Evolutionary conservation across 73 alveolate species (phyloP).

Genomic region (Symbiodinium pilosum): DNA sequence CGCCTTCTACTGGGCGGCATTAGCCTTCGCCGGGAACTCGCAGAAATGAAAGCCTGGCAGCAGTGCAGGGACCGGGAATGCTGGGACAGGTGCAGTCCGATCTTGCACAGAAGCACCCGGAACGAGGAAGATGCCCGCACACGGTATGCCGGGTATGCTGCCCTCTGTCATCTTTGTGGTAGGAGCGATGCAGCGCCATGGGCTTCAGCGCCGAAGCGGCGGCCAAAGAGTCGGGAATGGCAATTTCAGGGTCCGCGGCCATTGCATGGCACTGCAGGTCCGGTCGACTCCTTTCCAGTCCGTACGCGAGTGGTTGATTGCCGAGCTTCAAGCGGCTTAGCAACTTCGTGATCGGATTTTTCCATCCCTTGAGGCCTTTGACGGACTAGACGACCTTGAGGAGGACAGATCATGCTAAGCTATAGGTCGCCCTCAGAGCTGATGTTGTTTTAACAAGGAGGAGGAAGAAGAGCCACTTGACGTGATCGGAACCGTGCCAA

Average conservation of each 20-base stretch:
- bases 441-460: not conserved
- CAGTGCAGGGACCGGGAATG: too few species aligned
- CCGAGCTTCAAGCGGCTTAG: not conserved
- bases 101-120: too few species aligned
- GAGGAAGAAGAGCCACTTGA: constrained; percentile 47
- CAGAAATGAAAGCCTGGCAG: not conserved
- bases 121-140: too few species aligned
- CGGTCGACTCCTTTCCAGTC: not conserved
- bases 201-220: not conserved
- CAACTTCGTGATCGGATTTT: too few species aligned
- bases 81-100: too few species aligned
- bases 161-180: too few species aligned
- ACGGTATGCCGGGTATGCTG: too few species aligned
- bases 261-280: not conserved
- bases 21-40: not conserved
- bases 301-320: not conserved
- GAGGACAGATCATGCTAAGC: not conserved
- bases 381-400: constrained; percentile 70
- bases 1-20: not conserved
- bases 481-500: constrained; percentile 50
- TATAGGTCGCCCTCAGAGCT: too few species aligned
- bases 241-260: too few species aligned
- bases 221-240: not conserved
- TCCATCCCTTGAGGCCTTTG: constrained; percentile 58
- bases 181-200: not conserved